phyloP scores from a whole-genome alignment of 164 flowering plant species.

The Paratinospora sagittata region DNA sequence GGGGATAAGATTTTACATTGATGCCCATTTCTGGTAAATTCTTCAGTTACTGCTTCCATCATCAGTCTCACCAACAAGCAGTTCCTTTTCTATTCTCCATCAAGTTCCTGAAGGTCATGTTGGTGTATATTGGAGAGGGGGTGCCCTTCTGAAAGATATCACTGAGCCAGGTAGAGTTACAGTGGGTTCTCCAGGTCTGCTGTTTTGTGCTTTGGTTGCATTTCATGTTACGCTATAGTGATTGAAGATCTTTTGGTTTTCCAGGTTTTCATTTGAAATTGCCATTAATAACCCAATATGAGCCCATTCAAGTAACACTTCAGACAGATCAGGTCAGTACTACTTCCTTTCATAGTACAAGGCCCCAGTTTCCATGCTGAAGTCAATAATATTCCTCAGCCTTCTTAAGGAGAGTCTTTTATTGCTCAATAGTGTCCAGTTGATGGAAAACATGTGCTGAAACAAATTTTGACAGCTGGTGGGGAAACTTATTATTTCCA shows the following conservation, averaged over 20 bases:
- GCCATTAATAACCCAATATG: conserved; percentile 78
- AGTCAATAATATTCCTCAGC: conserved; percentile 2
- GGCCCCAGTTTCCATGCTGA: neutral
- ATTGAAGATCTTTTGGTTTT: conserved; percentile 11
- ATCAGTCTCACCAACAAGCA: conserved; percentile 9
- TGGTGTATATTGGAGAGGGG: conserved; percentile 97
- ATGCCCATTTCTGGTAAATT: neutral
- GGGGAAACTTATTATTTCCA: too few relatives aligned
- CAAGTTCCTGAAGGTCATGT: conserved; percentile 99
- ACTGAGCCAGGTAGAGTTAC: conserved; percentile 69
- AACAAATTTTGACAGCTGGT: too few relatives aligned
- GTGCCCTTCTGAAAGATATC: conserved; percentile 73
- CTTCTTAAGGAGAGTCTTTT: neutral
- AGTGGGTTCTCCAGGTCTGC: neutral
- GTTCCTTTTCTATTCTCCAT: conserved; percentile 53
- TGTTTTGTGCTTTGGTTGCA: neutral
- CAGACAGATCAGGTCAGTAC: conserved; percentile 78
- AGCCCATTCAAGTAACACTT: conserved; percentile 92
- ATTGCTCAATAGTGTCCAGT: too few relatives aligned
- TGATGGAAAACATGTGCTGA: too few relatives aligned
- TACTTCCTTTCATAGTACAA: neutral
- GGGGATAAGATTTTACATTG: neutral
- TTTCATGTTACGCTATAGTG: neutral
- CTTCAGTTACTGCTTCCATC: conserved; percentile 20
- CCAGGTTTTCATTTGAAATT: conserved; percentile 85